Evolutionary conservation across 1,284 basidiomycete species (phyloP).

Genomic region (Ganoderma leucocontextum): DNA sequence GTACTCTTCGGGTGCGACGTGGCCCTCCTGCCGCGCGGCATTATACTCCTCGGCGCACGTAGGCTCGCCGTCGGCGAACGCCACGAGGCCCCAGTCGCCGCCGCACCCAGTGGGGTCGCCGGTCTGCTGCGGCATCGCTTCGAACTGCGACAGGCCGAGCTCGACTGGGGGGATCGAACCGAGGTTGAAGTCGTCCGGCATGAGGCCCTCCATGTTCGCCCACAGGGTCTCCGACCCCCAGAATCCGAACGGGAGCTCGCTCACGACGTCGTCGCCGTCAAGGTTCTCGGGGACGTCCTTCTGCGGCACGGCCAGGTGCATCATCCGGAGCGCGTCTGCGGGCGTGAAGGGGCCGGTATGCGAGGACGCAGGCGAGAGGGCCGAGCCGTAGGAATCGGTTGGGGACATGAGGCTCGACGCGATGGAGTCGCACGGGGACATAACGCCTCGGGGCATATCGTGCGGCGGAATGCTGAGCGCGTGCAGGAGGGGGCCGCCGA

Average conservation of each 20-base stretch:
- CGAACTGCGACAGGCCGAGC: conserved; percentile 46
- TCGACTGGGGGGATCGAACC: conserved; percentile 55
- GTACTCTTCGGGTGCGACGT: conserved; percentile 29
- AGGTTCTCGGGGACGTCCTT: conserved; percentile 36
- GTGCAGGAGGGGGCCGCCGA: conserved; percentile 43
- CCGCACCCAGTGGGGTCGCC: conserved; percentile 17
- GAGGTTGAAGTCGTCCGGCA: conserved; percentile 57
- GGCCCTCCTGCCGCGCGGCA: conserved; percentile 17
- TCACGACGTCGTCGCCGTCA: conserved; percentile 30
- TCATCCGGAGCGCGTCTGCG: conserved; percentile 39
- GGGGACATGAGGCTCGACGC: conserved; percentile 44
- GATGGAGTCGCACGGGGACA: conserved; percentile 46
- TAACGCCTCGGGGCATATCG: conserved; percentile 35
- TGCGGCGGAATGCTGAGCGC: conserved; percentile 48
- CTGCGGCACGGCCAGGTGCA: conserved; percentile 32
- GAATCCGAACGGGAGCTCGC: conserved; percentile 43
- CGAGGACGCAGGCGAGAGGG: conserved; percentile 30
- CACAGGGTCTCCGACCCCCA: conserved; percentile 39
- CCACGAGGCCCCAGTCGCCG: conserved; percentile 26
- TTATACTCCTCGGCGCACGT: conserved; percentile 29
- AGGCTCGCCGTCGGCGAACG: conserved; percentile 18
- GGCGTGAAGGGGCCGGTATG: conserved; percentile 40
- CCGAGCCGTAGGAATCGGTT: conserved; percentile 30
- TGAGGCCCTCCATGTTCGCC: conserved; percentile 45
- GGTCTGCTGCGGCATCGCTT: conserved; percentile 27